Conservation (phyloP, 805 yeast species). For the Suhomyces emberorum region DNA sequence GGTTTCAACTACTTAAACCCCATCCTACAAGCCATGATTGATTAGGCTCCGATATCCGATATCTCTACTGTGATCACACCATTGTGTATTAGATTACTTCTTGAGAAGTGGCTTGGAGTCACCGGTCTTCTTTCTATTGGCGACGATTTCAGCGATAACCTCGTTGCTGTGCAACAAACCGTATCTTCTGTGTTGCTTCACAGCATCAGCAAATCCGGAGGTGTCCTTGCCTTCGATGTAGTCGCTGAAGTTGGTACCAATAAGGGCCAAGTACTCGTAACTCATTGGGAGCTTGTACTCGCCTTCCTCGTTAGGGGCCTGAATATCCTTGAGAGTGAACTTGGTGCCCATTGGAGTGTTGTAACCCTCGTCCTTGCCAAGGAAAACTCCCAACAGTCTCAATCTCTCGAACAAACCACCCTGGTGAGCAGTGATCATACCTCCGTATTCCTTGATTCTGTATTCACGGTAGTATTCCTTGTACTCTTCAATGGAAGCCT, state of each 20-base stretch:
- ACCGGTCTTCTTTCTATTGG: constrained; percentile 30
- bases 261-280: constrained; percentile 52
- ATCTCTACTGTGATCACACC: background rate
- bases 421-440: constrained; percentile 71
- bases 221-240: constrained; percentile 35
- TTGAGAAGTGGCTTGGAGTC: background rate
- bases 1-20: too few species aligned
- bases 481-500: constrained; percentile 67
- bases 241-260: constrained; percentile 48
- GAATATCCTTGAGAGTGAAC: constrained; percentile 31
- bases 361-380: constrained; percentile 84
- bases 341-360: constrained; percentile 50
- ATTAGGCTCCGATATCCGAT: too few species aligned
- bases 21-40: too few species aligned
- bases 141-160: constrained; percentile 35
- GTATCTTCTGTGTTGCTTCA: constrained; percentile 63
- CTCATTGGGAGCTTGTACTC: constrained; percentile 47
- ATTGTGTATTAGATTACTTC: background rate
- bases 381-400: constrained; percentile 54
- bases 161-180: constrained; percentile 57
- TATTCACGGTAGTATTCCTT: constrained; percentile 63
- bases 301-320: constrained; percentile 23
- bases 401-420: constrained; percentile 64
- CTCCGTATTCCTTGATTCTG: constrained; percentile 66
- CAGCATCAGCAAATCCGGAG: constrained; percentile 37